Evolutionary conservation across 805 yeast species (phyloP).

Genomic region (Wickerhamiella occidentalis): DNA sequence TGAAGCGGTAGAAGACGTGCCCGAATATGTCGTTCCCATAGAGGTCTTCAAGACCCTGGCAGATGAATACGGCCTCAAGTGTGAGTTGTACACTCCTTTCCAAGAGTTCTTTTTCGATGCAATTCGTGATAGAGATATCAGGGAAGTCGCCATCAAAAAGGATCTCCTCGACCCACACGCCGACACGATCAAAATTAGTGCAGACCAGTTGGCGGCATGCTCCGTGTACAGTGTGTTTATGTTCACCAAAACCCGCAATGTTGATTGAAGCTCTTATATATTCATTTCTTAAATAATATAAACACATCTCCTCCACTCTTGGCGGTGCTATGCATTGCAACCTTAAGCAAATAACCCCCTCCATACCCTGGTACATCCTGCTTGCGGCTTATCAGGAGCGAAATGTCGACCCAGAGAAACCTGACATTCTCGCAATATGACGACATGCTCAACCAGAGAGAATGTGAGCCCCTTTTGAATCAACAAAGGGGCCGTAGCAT

Average conservation of each 20-base stretch:
- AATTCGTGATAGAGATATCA: constrained; percentile 36
- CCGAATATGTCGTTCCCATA: constrained; percentile 93
- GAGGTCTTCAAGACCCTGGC: constrained; percentile 75
- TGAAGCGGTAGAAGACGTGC: constrained; percentile 94
- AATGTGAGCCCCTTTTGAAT: constrained; percentile 11
- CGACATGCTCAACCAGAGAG: not conserved
- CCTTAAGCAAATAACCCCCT: not conserved
- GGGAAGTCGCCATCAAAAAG: constrained; percentile 25
- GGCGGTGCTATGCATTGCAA: not conserved
- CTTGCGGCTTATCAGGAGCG: not conserved
- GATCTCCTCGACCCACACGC: constrained; percentile 49
- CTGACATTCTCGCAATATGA: constrained; percentile 1
- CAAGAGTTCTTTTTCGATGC: constrained; percentile 71
- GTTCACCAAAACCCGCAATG: constrained; percentile 33
- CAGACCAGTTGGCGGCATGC: constrained; percentile 76
- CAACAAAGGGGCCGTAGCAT: constrained; percentile 6
- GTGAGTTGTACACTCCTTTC: constrained; percentile 64
- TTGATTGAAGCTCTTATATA: not conserved
- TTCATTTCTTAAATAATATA: not conserved
- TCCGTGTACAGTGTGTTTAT: constrained; percentile 80
- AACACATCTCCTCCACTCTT: not conserved
- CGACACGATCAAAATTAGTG: constrained; percentile 76
- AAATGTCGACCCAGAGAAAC: not conserved
- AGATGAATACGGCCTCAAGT: constrained; percentile 64
- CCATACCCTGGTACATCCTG: not conserved